Base-by-base conservation (phyloP, 2,329 filamentous ascomycete genomes). In the Colletotrichum sansevieriae region DNA sequence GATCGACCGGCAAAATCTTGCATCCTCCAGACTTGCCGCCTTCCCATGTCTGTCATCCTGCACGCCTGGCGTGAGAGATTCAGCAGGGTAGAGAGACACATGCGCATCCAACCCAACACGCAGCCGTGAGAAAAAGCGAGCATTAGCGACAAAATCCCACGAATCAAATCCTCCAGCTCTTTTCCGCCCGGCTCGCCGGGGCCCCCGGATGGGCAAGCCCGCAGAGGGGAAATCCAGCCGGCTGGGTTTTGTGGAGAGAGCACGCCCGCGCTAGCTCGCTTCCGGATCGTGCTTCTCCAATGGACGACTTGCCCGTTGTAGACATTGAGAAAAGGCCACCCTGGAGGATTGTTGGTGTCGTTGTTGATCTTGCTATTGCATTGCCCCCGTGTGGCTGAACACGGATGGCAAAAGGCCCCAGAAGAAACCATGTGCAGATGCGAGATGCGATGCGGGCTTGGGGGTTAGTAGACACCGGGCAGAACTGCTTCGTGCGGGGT, bases 271-370 rank as follows among this genome's bases (percentile, higher is more conserved):
- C 57, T 63, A 66, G 59, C 18, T 9, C 33, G 22, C 49, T 63
- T 63, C 41, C 43, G 61, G 55, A 47, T 29, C 60, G 60, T 58
- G 65, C 60, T 29, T 57, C 33, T 57, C n/a, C 18, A 33, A 35
- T 52, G 47, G 39, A 25, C 47, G n/a, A 15, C 11, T 52, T 5
- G 25, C 18, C 25, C 22, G 9, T 52, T 35, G 29, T 15, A 18
- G 25, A 52, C 2, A 52, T 52, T 25, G 29, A 10, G 9, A 18
- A 15, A 52, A 33, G 18, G 15, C 10, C 1, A 52, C 51, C 51
- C 35, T 55, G 5, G 22, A 4, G 25, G 18, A 18, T 22, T 22
- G 22, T 22, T 22, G 22, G 3, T 22, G 22, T 22, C 4, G 4
- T 22, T 22, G 22, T 22, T 4, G 22, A 3, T 22, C 18, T 18